Percentiles rank a stretch among this genome's conserved stretches.
Evolutionary conservation across 768 basidiomycete species (phyloP).

Genomic region (Pleurotus sapidus): DNA sequence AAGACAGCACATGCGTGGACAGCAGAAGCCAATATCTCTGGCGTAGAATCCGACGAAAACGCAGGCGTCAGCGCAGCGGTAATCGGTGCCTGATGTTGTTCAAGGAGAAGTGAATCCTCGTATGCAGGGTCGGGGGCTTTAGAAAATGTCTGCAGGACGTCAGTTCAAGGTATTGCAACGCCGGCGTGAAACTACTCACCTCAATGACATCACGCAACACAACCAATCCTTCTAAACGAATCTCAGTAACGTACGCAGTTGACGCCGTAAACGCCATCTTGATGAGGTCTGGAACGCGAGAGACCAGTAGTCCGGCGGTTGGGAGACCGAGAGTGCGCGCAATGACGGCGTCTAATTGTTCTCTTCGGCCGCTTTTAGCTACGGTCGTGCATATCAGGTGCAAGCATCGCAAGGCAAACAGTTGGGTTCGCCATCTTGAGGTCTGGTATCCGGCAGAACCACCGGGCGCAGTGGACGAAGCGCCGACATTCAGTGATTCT

Average conservation of each 20-base stretch:
- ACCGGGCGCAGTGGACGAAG: slow-evolving; percentile 36
- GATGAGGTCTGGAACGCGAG: slow-evolving; percentile 89
- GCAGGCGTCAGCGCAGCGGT: slow-evolving; percentile 96
- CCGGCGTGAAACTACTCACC: slow-evolving; percentile 36
- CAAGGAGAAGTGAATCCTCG: slow-evolving; percentile 83
- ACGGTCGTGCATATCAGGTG: slow-evolving; percentile 86
- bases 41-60: slow-evolving; percentile 92
- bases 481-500: slow-evolving; percentile 76
- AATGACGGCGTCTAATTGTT: slow-evolving; percentile 79
- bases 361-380: slow-evolving; percentile 64
- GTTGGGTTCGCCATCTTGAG: slow-evolving; percentile 93
- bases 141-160: slow-evolving; percentile 68
- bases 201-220: slow-evolving; percentile 92
- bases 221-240: slow-evolving; percentile 85
- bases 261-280: slow-evolving; percentile 98
- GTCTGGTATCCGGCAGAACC: slow-evolving; percentile 44
- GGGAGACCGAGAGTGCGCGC: slow-evolving; percentile 62
- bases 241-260: slow-evolving; percentile 94
- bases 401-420: slow-evolving; percentile 91
- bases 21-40: slow-evolving; percentile 91
- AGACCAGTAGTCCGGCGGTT: slow-evolving; percentile 66
- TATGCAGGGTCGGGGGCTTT: slow-evolving; percentile 89
- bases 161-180: too few species aligned
- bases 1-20: slow-evolving; percentile 93
- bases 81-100: slow-evolving; percentile 98